Percentiles rank a stretch among this genome's conserved stretches.
Evolutionary conservation across 345 rosid species (phyloP).

Genomic region (Reutealis trisperma): DNA sequence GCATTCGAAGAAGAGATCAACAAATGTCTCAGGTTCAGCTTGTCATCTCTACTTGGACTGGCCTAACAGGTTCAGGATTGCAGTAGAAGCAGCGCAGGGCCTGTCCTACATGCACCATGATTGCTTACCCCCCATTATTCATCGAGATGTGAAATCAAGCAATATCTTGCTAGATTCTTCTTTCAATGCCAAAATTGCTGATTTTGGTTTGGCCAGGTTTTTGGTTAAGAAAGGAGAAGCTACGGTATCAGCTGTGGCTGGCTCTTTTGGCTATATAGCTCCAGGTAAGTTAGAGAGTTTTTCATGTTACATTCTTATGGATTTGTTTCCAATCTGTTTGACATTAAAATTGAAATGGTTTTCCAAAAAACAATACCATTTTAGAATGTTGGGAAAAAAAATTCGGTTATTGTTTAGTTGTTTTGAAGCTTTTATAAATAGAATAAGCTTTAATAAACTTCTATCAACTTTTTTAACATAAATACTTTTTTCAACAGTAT

Average conservation of each 20-base stretch:
- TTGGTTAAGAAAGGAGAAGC: constrained; percentile 14
- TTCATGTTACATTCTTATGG: neutral
- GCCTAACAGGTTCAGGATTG: constrained; percentile 25
- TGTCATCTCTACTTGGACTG: constrained; percentile 13
- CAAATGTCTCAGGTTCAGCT: neutral
- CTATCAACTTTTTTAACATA: too few relatives aligned
- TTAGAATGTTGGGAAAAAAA: too few relatives aligned
- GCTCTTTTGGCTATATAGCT: constrained; percentile 33
- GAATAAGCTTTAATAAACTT: too few relatives aligned
- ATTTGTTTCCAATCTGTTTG: too few relatives aligned
- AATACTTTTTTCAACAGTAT: too few relatives aligned
- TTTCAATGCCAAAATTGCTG: constrained; percentile 35
- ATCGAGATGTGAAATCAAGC: constrained; percentile 35
- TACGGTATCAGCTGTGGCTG: constrained; percentile 18
- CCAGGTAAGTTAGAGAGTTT: constrained; percentile 18
- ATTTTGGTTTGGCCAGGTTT: constrained; percentile 30
- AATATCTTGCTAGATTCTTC: constrained; percentile 28
- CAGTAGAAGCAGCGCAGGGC: constrained; percentile 32
- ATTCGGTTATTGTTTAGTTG: too few relatives aligned
- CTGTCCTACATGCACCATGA: constrained; percentile 30
- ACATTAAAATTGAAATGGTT: too few relatives aligned
- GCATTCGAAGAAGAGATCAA: constrained; percentile 6
- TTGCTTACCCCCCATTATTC: constrained; percentile 17
- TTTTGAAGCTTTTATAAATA: too few relatives aligned
- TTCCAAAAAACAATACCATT: too few relatives aligned